phyloP scores from a whole-genome alignment of 768 basidiomycete species.

The Amanita molliuscula region DNA sequence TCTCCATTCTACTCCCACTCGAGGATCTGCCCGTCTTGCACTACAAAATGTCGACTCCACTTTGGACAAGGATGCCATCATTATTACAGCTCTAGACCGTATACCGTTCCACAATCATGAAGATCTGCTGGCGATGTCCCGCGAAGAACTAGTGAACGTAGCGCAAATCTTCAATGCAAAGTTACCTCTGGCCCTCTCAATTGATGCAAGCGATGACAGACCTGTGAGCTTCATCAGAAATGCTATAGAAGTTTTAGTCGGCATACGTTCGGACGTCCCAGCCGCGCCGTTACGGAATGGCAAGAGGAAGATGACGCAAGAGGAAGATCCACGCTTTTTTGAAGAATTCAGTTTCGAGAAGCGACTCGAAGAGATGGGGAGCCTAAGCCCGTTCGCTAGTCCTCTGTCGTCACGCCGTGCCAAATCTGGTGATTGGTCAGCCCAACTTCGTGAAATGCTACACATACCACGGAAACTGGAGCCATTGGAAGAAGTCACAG shows the following conservation, averaged over 20 bases:
- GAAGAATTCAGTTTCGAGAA: constrained; percentile 7
- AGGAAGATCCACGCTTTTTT: not conserved
- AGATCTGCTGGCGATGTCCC: constrained; percentile 57
- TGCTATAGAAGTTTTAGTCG: constrained; percentile 54
- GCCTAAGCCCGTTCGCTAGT: not conserved
- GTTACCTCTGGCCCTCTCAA: constrained; percentile 41
- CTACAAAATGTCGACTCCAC: constrained; percentile 50
- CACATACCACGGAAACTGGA: constrained; percentile 1
- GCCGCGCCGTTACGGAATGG: constrained; percentile 20
- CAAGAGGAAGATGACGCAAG: constrained; percentile 5
- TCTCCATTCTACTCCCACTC: not conserved
- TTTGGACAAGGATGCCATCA: constrained; percentile 38
- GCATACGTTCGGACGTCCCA: constrained; percentile 32
- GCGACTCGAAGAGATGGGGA: not conserved
- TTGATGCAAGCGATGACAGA: constrained; percentile 30
- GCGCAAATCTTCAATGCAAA: constrained; percentile 45
- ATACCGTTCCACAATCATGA: constrained; percentile 69
- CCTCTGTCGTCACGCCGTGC: not conserved
- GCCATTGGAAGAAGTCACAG: not conserved
- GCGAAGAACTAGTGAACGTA: constrained; percentile 38
- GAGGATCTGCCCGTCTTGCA: constrained; percentile 31
- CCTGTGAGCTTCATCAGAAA: constrained; percentile 35
- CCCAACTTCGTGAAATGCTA: not conserved
- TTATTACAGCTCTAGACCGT: constrained; percentile 49
- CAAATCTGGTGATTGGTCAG: not conserved